phyloP scores from a whole-genome alignment of 768 basidiomycete genomes.

The Suillus discolor region DNA sequence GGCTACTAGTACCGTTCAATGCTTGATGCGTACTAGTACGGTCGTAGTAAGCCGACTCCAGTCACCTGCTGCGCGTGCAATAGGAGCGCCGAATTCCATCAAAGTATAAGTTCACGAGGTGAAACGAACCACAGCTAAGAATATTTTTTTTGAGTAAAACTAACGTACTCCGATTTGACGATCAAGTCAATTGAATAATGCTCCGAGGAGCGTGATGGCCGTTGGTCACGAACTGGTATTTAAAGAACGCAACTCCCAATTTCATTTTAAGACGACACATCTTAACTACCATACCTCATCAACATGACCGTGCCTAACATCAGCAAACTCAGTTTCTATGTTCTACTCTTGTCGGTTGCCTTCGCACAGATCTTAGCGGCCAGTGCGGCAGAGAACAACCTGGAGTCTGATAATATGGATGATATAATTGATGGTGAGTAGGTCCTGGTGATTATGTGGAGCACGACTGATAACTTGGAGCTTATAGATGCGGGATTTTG shows the following conservation, averaged over 20 bases:
- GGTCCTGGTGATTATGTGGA: neutral
- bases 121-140: neutral
- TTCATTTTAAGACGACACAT: neutral
- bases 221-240: neutral
- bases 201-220: neutral
- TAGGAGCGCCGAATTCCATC: neutral
- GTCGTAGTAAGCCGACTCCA: neutral
- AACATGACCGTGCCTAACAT: neutral
- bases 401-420: neutral
- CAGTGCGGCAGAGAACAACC: neutral
- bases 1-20: too few species aligned
- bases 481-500: rapidly evolving
- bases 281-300: neutral
- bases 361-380: neutral
- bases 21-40: neutral
- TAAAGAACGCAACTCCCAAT: neutral
- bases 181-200: neutral
- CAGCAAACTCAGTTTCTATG: neutral
- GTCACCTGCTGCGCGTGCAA: neutral
- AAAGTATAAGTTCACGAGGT: neutral
- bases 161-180: neutral
- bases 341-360: neutral
- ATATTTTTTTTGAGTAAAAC: neutral
- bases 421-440: neutral
- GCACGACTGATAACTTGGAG: neutral